Base-by-base conservation (phyloP, 495 filamentous ascomycete genomes). In the Talaromyces proteolyticus region DNA sequence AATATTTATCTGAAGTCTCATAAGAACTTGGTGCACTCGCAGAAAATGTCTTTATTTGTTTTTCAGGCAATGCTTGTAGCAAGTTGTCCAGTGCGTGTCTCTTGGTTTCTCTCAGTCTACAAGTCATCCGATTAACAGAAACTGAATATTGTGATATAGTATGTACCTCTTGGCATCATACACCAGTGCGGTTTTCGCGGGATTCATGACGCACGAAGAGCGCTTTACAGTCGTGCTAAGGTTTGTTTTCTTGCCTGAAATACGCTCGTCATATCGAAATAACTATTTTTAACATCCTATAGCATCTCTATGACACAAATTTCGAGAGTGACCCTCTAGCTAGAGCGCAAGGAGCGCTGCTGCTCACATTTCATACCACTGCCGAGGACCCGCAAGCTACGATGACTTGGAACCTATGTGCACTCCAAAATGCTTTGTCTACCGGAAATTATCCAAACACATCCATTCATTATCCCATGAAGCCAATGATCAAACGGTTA, bases 51-150 rank as follows among this genome's bases (percentile, higher is more conserved):
- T 0, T 55, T 77, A 3, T 73, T 77, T 48, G 59, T 78, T 12
- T 71, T 76, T 24, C 71, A 74, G 52, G 66, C 72, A 16, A 53
- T 77, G 18, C 51, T 77, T 18, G 75, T 77, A 38, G 69, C 68
- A 5, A 69, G 66, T 22, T 73, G 69, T 45, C n/a, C n/a, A 34
- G 2, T 34, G 29, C 14, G 14, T 10, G 29, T 10, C 4, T 14
- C 29, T 64, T 65, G 36, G 74, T 76, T 55, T 47, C 67, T 58
- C 19, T 20, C 24, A 16, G 4, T 2, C 8, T 34, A n/a, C 29
- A 14, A 38, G 6, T 21, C 12, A 3, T 43, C n/a, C 10, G 19
- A 0, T 11, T 49, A 43, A 54, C 22, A 23, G 39, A 25, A 26
- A 18, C 14, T 11, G 6, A 40, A 46, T 37, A 11, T 37, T n/a